Evolutionary conservation across 2,329 filamentous ascomycete genomes (phyloP).

Genomic region (Knoxdaviesia proteae): DNA sequence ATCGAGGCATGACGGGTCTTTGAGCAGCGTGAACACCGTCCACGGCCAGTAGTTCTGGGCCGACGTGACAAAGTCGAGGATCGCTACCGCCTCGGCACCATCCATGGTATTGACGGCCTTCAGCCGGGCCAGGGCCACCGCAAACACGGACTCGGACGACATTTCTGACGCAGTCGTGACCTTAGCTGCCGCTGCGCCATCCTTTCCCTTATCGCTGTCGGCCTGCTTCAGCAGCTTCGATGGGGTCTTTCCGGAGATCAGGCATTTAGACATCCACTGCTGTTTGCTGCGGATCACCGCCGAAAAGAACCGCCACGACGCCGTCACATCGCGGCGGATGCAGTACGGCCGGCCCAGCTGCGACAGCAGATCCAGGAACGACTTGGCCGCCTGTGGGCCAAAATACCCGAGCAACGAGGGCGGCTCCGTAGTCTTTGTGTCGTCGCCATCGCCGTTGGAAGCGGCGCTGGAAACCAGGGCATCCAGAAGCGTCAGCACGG

Average conservation of each 20-base stretch:
- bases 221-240: conserved; percentile 37
- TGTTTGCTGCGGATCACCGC: conserved; percentile 75
- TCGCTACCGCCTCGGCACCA: conserved; percentile 44
- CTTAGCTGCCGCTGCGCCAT: conserved; percentile 6
- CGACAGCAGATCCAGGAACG: conserved; percentile 62
- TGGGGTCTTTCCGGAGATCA: conserved; percentile 74
- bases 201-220: conserved; percentile 30
- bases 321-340: conserved; percentile 39
- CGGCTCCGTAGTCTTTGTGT: conserved; percentile 38
- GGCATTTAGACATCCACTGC: conserved; percentile 86
- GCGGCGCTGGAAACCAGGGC: conserved; percentile 47
- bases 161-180: conserved; percentile 11
- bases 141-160: conserved; percentile 44
- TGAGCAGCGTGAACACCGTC: conserved; percentile 64
- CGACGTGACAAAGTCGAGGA: conserved; percentile 70
- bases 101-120: conserved; percentile 40
- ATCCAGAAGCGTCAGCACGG: conserved; percentile 49
- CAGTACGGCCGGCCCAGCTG: conserved; percentile 57
- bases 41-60: conserved; percentile 93
- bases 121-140: conserved; percentile 51
- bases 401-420: conserved; percentile 88
- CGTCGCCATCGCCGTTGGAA: conserved; percentile 22
- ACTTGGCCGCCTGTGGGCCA: conserved; percentile 60
- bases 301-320: conserved; percentile 71
- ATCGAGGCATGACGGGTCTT: conserved; percentile 52